Base-by-base conservation (phyloP, 192 early-diverging fungal genomes). In the Mortierella alpina region DNA sequence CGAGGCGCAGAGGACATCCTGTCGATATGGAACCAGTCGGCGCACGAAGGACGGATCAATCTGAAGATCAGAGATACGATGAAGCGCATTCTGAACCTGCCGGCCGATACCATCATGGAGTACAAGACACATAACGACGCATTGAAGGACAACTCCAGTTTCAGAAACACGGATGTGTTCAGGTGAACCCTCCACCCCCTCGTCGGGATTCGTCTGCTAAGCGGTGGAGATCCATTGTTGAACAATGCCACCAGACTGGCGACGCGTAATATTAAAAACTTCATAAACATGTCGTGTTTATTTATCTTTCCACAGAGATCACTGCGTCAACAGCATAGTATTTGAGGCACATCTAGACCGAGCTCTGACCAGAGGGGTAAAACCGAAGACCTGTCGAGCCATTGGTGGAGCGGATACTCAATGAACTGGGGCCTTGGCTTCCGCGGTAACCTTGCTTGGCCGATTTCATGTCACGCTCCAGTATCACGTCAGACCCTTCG, bases 91-190 rank as follows among this genome's bases (percentile, higher is more conserved):
- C 82, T 98, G 77, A 91, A 88, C 59, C 83, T 98, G 46, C 97
- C 97, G 10, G 61, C 88, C 8, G 94, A 96, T 49, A 94, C 93
- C 57, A 84, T 94, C 40, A 93, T 98, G 89, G 96, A 98, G 63
- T 98, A 98, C 85, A 98, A 98, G 87, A 93, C 93, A 13, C 96
- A 98, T 76, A 92, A 93, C 56, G 91, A 92, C 59, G 93, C 95
- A 12, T 79, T 97, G 59, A 91, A 91, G 75, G 95, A 96, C 76
- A 94, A 93, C 74, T 93, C 92, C 10, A 93, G 91, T 80, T 97
- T 96, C 85, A 88, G 93, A 62, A 93, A 93, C 82, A 93, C 96
- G 5, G 94, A 96, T 63, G 82, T 92, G 11, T 92, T 90, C 66
- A 86, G 87, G 74, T 88, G 71, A 89, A 68, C 23, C 51, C 63